Evolutionary conservation across 495 filamentous ascomycete genomes (phyloP), one percentile per base, ranked within the genome.

Genomic region (Astrothelium subdiscretum): DNA sequence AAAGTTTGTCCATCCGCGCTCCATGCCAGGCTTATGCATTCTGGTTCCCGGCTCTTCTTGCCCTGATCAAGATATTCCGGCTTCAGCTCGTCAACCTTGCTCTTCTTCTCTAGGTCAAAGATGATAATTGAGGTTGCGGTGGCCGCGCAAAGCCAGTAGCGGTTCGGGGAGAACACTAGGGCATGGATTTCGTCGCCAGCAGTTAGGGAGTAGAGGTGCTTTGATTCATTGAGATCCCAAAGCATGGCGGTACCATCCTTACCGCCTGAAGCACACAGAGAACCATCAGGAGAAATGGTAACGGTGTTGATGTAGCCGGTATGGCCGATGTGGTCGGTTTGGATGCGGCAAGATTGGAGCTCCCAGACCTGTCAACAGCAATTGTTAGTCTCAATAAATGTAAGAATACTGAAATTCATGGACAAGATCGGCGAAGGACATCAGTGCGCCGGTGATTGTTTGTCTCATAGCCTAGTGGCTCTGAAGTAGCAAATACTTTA

Each of bases 401-500:
- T 22, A 20, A 18, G n/a, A 22, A 6, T 18, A 15, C 13, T 43
- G 27, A 43, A n/a, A n/a, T n/a, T 59, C 18, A n/a, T 13, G 32
- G 24, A 5, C 58, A 64, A 63, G 60, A 42, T 58, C 64, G 31
- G 35, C 1, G 38, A 58, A 32, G 69, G 60, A 70, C 76, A 88
- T 98, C 94, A 98, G 94, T 79, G 82, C 87, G 83, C 77, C 76
- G 88, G 90, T 94, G 89, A 85, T 76, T 80, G 75, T 79, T 96
- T 87, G 89, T 99, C 95, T 99, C 94, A 99, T 96, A 74, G 90
- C 90, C 84, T 66, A 75, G 75, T 81, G 83, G 87, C 91, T 99
- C 94, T 96, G 95, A 99, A 99, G 94, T 99, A 99, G 94, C 94
- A 97, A 99, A 97, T 99, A 99, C 91, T 91, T 92, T 76, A 76